phyloP scores from a whole-genome alignment of 768 basidiomycete genomes.

The Xanthoconium purpureum region DNA sequence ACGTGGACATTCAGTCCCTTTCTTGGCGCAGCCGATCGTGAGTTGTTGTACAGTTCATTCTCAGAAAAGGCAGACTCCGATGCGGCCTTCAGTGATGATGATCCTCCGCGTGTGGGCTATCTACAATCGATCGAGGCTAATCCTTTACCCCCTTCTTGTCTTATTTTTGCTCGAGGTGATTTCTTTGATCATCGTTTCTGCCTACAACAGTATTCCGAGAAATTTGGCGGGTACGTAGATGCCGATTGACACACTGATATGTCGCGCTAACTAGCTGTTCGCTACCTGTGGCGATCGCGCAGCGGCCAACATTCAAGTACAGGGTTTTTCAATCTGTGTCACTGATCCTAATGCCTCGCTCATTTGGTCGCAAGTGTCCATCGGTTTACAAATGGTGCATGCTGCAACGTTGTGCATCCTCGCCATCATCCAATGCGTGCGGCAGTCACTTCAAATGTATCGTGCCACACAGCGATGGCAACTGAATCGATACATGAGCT shows the following conservation, averaged over 20 bases:
- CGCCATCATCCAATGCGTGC: not conserved
- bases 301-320: not conserved
- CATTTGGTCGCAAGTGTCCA: not conserved
- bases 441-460: not conserved
- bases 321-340: not conserved
- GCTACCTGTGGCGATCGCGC: not conserved
- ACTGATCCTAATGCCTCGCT: not conserved
- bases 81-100: not conserved
- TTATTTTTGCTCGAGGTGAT: not conserved
- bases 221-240: not conserved
- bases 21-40: constrained; percentile 1
- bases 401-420: not conserved
- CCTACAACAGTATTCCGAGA: not conserved
- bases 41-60: not conserved
- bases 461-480: not conserved
- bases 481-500: not conserved
- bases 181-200: not conserved
- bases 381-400: not conserved
- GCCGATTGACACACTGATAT: not conserved
- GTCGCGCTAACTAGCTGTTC: not conserved
- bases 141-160: not conserved
- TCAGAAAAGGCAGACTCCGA: not conserved
- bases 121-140: not conserved
- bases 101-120: constrained; percentile 4
- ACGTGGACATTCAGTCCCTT: not conserved